Evolutionary conservation across 192 early-diverging fungal species (phyloP).

Genomic region (Diversispora eburnea): DNA sequence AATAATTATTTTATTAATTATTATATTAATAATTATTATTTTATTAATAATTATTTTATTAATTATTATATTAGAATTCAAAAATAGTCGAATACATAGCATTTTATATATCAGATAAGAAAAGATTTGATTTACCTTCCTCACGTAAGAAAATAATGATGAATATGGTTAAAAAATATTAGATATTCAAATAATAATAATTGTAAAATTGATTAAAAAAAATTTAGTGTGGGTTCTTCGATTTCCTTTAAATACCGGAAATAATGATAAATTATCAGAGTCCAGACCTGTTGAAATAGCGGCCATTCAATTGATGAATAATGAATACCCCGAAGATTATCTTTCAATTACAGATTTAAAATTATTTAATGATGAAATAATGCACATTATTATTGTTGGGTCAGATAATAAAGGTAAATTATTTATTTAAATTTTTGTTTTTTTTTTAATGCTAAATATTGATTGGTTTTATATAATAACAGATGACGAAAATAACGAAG

Average conservation of each 20-base stretch:
- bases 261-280: background rate
- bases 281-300: background rate
- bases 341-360: conserved; percentile 6
- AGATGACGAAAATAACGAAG: background rate
- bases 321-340: background rate
- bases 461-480: background rate
- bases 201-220: background rate
- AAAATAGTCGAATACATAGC: background rate
- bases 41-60: background rate
- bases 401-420: background rate
- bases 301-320: background rate
- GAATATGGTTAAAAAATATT: background rate
- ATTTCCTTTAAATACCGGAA: background rate
- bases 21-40: background rate
- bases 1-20: background rate
- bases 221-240: conserved; percentile 22
- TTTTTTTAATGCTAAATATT: background rate
- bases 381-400: background rate
- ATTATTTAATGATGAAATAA: conserved; percentile 23
- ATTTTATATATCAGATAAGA: background rate
- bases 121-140: background rate
- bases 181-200: background rate
- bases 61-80: conserved; percentile 6
- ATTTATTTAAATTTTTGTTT: background rate
- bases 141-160: background rate